Evolutionary conservation across 1,284 basidiomycete species (phyloP), one percentile per base, ranked within the genome.

Genomic region (Volvariella surrecta): DNA sequence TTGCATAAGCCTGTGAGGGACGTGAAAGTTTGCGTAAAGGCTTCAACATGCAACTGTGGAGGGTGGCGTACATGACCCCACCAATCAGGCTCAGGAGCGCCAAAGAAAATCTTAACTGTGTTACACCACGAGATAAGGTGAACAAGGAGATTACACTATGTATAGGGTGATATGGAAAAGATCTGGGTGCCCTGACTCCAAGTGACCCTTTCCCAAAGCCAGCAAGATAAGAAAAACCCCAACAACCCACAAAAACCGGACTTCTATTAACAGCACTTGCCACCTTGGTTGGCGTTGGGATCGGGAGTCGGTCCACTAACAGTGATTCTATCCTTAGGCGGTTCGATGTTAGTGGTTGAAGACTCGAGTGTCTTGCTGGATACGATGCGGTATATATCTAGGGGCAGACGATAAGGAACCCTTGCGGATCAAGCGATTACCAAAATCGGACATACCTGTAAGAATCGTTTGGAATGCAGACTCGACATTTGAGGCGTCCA

Each of bases 401-500:
- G 0, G 46, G 42, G 37, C 30, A 16, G 16, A 6, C 21, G 47
- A 39, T 19, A 3, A 22, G n/a, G 15, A 42, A 44, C 21, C 11
- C 2, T n/a, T n/a, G 16, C 10, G 21, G 16, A 13, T 32, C 24
- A 16, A 39, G 17, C 30, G 16, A 11, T 18, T 32, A 8, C 10
- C 45, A 22, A 46, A 40, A 32, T 43, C 13, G 20, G 21, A 46
- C 56, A 39, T 45, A 93, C 93, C 93, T 44, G 90, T 89, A 48
- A 99, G 76, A 60, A 97, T 98, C 56, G 84, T 94, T 67, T 98
- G 93, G 83, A 99, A 99, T 43, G 95, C 92, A 44, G 77, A 68
- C 68, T 98, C 95, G 64, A 99, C 96, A 68, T 98, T 98, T 43
- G 90, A 93, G 54, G 94, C 92, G 77, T 99, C 95, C 76, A 99